A percentile compares a stretch with the other conserved stretches of the same genome.
These are phyloP conservation scores for Neurospora sp. DNA, from an alignment of 495 filamentous ascomycete genomes.

Conservation along the genomic window DNA sequence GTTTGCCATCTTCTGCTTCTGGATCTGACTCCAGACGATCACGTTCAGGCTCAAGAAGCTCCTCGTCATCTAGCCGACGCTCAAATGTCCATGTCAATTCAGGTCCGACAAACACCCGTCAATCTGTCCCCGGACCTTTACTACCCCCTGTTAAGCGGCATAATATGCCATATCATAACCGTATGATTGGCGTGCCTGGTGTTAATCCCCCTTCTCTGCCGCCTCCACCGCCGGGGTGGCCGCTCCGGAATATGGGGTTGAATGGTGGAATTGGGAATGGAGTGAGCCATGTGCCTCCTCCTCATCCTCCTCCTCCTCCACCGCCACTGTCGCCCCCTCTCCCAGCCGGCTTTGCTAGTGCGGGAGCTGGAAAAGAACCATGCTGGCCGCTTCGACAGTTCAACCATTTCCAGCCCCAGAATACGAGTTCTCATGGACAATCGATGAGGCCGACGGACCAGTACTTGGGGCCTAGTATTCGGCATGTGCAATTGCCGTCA, in stretches of 20 bases:
- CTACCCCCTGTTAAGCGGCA: background rate
- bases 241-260: background rate
- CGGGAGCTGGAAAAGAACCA: background rate
- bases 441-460: background rate
- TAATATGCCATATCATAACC: background rate
- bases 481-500: background rate
- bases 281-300: background rate
- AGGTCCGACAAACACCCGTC: background rate
- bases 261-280: background rate
- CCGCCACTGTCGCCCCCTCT: background rate
- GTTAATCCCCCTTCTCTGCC: background rate
- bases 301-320: background rate
- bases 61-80: background rate
- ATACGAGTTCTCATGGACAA: background rate
- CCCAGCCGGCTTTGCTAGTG: background rate
- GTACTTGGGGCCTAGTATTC: no score
- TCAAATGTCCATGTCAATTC: background rate
- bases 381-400: background rate
- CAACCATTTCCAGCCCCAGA: background rate
- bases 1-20: background rate
- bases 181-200: background rate
- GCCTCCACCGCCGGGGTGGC: background rate
- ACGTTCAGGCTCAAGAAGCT: background rate
- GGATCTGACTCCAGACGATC: background rate
- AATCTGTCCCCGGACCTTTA: background rate